Evolutionary conservation across 805 yeast genomes (phyloP).

Genomic region (Lachancea sp.): DNA sequence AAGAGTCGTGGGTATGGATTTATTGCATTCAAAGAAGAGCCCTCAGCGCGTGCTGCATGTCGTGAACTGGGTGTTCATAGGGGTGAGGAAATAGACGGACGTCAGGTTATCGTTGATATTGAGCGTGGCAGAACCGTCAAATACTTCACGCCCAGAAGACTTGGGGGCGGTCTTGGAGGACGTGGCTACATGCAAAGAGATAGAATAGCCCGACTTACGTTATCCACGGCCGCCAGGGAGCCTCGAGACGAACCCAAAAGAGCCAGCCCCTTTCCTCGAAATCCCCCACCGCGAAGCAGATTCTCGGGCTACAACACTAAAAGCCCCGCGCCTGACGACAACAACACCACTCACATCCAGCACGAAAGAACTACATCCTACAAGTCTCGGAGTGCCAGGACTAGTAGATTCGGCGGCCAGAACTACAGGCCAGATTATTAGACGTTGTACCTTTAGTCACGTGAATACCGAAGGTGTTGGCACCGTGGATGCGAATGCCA

Average conservation of each 20-base stretch:
- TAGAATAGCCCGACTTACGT: slow-evolving; percentile 3
- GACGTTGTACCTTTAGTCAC: no score
- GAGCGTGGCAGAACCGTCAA: slow-evolving; percentile 63
- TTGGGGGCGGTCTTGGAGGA: slow-evolving; percentile 95
- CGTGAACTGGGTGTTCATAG: slow-evolving; percentile 45
- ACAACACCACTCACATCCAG: not conserved
- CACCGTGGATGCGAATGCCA: no score
- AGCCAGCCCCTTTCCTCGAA: not conserved
- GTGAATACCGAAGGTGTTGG: no score
- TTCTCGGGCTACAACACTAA: slow-evolving; percentile 3
- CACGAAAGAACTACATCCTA: not conserved
- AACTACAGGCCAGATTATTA: no score
- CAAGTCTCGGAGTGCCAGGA: slow-evolving; percentile 2
- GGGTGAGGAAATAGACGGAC: slow-evolving; percentile 43
- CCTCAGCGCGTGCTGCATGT: slow-evolving; percentile 56
- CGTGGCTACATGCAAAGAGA: slow-evolving; percentile 47
- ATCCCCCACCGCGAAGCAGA: slow-evolving; percentile 3
- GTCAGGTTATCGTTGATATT: slow-evolving; percentile 60
- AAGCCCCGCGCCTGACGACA: not conserved
- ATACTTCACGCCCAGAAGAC: slow-evolving; percentile 63
- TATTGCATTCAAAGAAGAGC: slow-evolving; percentile 56
- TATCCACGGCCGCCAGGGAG: not conserved
- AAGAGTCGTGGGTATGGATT: slow-evolving; percentile 81
- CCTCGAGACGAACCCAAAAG: not conserved
- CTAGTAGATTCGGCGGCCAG: not conserved